Evolutionary conservation across 305 asterid species (phyloP), one percentile per base, ranked within the genome.

Genomic region (Fraxinus paxiana): DNA sequence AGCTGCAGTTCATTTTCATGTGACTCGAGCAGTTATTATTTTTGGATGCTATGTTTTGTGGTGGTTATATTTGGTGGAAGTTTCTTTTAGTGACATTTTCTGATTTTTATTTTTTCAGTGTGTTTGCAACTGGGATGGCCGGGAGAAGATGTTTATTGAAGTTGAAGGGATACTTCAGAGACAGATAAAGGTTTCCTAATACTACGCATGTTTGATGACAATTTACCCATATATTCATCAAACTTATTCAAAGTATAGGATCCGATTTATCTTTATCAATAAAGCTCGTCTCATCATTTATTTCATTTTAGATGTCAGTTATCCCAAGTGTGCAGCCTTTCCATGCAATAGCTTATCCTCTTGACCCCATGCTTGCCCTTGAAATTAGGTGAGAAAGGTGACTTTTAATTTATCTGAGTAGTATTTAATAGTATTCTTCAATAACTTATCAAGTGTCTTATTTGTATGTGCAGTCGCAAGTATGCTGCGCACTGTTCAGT

Each of bases 321-420:
- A 91, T 96, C 84, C 98, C 99, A 41, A 96, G 99, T 79, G 99
- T 96, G 89, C 99, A 94, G 83, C 99, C 99, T 79, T 96, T 96
- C 88, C 99, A 96, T 88, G 99, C 99, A 38, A 94, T 96, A 81
- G 99, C 99, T 20, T 96, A 94, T 87, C 99, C 99, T 59, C 98
- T 96, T 84, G 99, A 96, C 82, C 94, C 99, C 67, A 86, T 90
- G 84, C 98, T 96, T 2, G 97, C 99, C 77, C 89, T 94, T 80
- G 98, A 96, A 80, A 96, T 96, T 86, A 96, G 99, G 99, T 89
- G 77, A 83, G 83, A 78, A 76, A 41, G 80, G 30, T 78, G 30
- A 83, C 69, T 75, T 13, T 70, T 31, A 4, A 28, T 24, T 30
- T 61, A 4, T 69, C 43, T 28, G 41, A 69, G 34, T 15, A 69